Evolutionary conservation across 1,139 yeast genomes (phyloP).

Genomic region (Yamadazyma siamensis): DNA sequence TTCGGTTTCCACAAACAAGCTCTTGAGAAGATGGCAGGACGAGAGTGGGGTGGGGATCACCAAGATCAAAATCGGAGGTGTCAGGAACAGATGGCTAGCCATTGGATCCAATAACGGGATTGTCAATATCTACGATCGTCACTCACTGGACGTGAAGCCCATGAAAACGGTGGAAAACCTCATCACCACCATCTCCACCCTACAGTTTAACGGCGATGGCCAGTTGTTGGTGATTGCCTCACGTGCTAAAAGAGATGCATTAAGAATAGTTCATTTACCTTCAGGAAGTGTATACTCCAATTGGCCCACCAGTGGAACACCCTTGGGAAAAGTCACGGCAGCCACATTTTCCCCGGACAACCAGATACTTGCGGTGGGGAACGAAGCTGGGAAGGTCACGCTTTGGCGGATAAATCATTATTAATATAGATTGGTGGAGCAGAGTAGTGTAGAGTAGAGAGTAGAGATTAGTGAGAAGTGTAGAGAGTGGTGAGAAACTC

Average conservation of each 20-base stretch:
- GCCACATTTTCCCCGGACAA: constrained; percentile 77
- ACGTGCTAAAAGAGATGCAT: constrained; percentile 80
- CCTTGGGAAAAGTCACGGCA: constrained; percentile 88
- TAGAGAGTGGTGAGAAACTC: too few species aligned
- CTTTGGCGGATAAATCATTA: constrained; percentile 88
- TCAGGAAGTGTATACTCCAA: constrained; percentile 82
- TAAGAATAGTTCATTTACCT: constrained; percentile 85
- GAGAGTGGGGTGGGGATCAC: constrained; percentile 86
- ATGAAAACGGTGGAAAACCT: constrained; percentile 70
- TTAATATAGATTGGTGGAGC: too few species aligned
- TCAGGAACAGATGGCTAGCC: constrained; percentile 77
- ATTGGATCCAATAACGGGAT: constrained; percentile 87
- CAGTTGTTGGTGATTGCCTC: constrained; percentile 86
- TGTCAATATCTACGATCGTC: constrained; percentile 80
- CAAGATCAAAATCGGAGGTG: constrained; percentile 75
- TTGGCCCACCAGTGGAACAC: constrained; percentile 98
- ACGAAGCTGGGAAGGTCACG: constrained; percentile 86
- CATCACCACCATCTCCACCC: constrained; percentile 72
- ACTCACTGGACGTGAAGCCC: constrained; percentile 31
- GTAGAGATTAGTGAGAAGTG: too few species aligned
- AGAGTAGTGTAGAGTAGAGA: too few species aligned
- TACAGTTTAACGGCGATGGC: constrained; percentile 82
- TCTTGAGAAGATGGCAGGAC: constrained; percentile 76
- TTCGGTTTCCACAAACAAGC: constrained; percentile 41
- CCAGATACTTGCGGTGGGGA: constrained; percentile 85